A percentile compares a stretch with the other conserved stretches of the same genome.
These are phyloP conservation scores for Apophysomyces sp. DNA, from an alignment of 371 early-diverging fungal species.

Conservation along the genomic window DNA sequence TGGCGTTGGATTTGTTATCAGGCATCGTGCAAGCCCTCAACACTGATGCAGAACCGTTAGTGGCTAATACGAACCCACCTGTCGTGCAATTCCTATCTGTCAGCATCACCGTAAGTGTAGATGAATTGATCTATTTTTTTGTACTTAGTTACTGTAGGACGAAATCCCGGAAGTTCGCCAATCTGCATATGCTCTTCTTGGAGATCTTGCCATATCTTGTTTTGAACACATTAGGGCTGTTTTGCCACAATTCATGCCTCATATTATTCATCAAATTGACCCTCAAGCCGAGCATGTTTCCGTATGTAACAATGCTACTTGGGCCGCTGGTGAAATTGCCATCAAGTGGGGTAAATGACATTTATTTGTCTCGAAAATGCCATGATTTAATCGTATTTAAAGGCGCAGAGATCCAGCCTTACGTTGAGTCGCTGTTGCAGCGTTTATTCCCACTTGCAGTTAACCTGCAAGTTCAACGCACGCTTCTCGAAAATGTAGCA, in stretches of 20 bases:
- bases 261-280: constrained; percentile 70
- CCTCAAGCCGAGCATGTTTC: constrained; percentile 61
- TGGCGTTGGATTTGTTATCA: constrained; percentile 90
- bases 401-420: constrained; percentile 67
- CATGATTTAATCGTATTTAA: background rate
- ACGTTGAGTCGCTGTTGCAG: constrained; percentile 76
- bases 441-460: constrained; percentile 80
- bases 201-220: constrained; percentile 85
- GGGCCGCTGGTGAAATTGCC: constrained; percentile 95
- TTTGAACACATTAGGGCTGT: constrained; percentile 74
- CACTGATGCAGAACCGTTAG: constrained; percentile 68
- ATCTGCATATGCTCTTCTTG: constrained; percentile 91
- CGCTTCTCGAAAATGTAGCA: constrained; percentile 90
- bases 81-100: constrained; percentile 74
- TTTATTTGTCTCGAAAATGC: too few species aligned
- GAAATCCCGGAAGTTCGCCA: constrained; percentile 84
- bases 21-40: constrained; percentile 92
- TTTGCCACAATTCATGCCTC: constrained; percentile 72
- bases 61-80: constrained; percentile 69
- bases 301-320: constrained; percentile 91
- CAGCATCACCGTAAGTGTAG: constrained; percentile 69
- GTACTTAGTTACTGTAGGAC: constrained; percentile 71
- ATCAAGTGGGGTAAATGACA: constrained; percentile 60
- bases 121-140: too few species aligned
- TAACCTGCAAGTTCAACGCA: constrained; percentile 61